phyloP scores from a whole-genome alignment of 2,329 filamentous ascomycete genomes.

The Grosmannia huntii region DNA sequence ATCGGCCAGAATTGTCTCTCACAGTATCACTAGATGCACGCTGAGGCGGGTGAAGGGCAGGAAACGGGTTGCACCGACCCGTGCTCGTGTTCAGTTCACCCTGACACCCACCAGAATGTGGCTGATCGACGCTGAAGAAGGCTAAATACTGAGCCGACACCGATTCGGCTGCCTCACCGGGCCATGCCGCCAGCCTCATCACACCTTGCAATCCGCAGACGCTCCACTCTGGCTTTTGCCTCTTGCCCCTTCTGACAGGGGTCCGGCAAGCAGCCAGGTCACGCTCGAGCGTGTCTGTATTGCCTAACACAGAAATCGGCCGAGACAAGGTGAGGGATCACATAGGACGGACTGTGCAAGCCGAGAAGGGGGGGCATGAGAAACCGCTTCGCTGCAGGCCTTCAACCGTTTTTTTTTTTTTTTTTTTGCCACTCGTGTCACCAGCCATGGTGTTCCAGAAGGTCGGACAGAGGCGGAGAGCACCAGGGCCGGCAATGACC shows the following conservation, averaged over 20 bases:
- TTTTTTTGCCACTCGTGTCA: not conserved
- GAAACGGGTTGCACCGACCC: not conserved
- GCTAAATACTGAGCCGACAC: not conserved
- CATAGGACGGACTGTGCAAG: not conserved
- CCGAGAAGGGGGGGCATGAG: not conserved
- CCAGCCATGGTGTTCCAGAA: not conserved
- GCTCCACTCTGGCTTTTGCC: not conserved
- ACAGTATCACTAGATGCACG: not conserved
- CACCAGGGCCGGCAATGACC: not conserved
- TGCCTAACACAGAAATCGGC: conserved; percentile 4
- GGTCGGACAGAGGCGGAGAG: not conserved
- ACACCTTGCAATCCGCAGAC: not conserved
- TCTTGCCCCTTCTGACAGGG: not conserved
- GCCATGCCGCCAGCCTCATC: conserved; percentile 9
- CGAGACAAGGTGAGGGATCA: conserved; percentile 4
- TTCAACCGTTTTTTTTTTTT: not conserved
- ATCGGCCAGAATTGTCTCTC: not conserved
- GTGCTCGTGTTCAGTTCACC: not conserved
- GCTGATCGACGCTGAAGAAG: conserved; percentile 3
- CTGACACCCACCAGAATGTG: not conserved
- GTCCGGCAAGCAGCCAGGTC: not conserved
- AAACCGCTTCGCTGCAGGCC: not conserved
- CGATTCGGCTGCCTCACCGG: conserved; percentile 3
- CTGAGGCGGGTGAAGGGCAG: not conserved
- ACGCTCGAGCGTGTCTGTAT: not conserved